Evolutionary conservation across 352 stramenopile genomes (phyloP).

Genomic region (Globisporangium spiculum): DNA sequence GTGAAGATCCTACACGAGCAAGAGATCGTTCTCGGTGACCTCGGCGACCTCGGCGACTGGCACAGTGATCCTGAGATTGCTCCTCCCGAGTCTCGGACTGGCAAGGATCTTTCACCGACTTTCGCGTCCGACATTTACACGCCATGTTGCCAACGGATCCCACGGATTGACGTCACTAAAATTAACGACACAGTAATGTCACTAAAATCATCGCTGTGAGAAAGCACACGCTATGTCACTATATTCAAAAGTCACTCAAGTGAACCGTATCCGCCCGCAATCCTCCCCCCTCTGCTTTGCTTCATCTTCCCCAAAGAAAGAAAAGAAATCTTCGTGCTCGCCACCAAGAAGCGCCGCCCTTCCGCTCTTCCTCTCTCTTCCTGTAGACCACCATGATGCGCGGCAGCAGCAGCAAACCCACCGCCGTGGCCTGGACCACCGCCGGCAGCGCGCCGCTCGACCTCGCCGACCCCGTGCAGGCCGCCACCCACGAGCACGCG

Average conservation of each 20-base stretch:
- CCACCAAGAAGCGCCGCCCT: conserved; percentile 3
- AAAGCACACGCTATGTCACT: background rate
- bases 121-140: background rate
- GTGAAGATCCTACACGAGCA: background rate
- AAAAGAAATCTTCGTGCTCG: conserved; percentile 6
- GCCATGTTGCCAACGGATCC: too few relatives aligned
- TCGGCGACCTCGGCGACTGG: background rate
- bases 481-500: conserved; percentile 37
- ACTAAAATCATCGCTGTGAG: background rate
- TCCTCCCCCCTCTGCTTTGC: conserved; percentile 1
- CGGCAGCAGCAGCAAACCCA: conserved; percentile 31
- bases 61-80: background rate
- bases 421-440: conserved; percentile 64
- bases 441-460: conserved; percentile 48
- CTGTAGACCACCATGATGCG: conserved; percentile 14
- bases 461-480: conserved; percentile 33
- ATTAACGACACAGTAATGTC: background rate
- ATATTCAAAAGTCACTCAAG: background rate
- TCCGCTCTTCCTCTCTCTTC: background rate
- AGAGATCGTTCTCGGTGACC: background rate
- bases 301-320: conserved; percentile 7
- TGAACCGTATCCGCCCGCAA: background rate
- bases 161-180: background rate
- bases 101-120: background rate
- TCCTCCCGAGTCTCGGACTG: background rate